Base-by-base conservation (phyloP, 495 filamentous ascomycete genomes). In the Tuber umbilicatum region DNA sequence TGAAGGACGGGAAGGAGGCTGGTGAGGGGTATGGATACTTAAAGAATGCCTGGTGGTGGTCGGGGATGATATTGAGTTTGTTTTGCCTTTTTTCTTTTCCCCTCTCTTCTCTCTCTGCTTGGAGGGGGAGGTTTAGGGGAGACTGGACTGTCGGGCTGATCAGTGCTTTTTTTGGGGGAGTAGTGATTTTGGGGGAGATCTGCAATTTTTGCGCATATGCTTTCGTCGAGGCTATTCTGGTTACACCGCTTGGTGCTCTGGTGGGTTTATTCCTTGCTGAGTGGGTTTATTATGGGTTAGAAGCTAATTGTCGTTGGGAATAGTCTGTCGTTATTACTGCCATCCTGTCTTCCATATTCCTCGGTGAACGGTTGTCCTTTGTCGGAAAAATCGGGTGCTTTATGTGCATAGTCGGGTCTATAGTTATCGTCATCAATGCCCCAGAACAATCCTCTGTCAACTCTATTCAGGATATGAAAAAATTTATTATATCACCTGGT, bases 171-270 rank as follows among this genome's bases (percentile, higher is more conserved):
- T 68, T 35, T 67, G 45, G 67, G 35, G 70, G n/a, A n/a, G 40
- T 55, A 82, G 81, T 99, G 95, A 96, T 98, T 78, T 81, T 98
- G 64, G 95, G 95, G 70, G 95, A 99, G 84, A 89, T 95, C 45
- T 97, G 94, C 89, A 99, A 99, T 84, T 97, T 99, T 81, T 93
- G 92, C 73, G 96, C 95, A 37, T 99, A 99, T 82, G 92, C 93
- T 68, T 98, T 99, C 82, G 94, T 95, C 79, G 95, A 99, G 83
- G 95, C 95, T 70, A 97, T 99, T 79, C 84, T 99, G 76, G 95
- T 99, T 69, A 97, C 95, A 10, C 94, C 96, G 17, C 84, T 99
- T 73, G 95, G 95, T 72, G 95, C 95, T n/a, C 86, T 98, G 70
- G 81, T 82, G 74, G 7, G 75, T 76, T 45, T 27, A 27, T 38